Evolutionary conservation across 2,329 filamentous ascomycete genomes (phyloP).

Genomic region (Lomentospora prolificans): DNA sequence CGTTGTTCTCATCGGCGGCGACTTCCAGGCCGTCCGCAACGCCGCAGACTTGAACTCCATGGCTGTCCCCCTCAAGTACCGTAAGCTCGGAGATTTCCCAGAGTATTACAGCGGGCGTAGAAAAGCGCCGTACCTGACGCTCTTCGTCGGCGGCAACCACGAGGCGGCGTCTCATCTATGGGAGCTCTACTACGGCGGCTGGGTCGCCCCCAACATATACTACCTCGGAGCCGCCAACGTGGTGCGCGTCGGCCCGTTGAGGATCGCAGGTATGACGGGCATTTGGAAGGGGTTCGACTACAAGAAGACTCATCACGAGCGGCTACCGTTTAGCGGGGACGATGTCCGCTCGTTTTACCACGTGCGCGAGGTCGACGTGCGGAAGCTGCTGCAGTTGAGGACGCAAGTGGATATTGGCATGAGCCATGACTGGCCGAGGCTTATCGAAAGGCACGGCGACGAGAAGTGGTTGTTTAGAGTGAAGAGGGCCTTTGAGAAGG

Average conservation of each 20-base stretch:
- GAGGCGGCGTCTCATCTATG: conserved; percentile 84
- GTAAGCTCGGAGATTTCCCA: conserved; percentile 81
- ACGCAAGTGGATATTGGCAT: conserved; percentile 85
- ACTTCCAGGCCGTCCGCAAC: conserved; percentile 88
- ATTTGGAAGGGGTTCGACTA: conserved; percentile 95
- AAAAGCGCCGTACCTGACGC: conserved; percentile 74
- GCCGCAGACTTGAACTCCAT: conserved; percentile 79
- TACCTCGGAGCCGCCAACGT: conserved; percentile 93
- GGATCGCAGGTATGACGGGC: conserved; percentile 82
- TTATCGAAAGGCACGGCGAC: conserved; percentile 71
- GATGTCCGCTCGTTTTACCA: conserved; percentile 83
- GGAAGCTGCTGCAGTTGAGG: conserved; percentile 76
- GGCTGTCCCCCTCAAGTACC: conserved; percentile 82
- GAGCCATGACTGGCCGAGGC: conserved; percentile 91
- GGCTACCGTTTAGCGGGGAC: conserved; percentile 69
- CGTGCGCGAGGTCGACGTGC: conserved; percentile 78
- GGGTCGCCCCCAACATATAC: conserved; percentile 95
- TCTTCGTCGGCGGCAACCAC: conserved; percentile 93
- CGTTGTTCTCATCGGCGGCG: conserved; percentile 80
- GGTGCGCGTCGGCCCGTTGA: conserved; percentile 68
- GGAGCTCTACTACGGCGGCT: conserved; percentile 93
- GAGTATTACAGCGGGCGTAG: conserved; percentile 79
- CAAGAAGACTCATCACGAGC: conserved; percentile 70
- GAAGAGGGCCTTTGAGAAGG: conserved; percentile 66
- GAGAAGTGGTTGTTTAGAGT: conserved; percentile 54